phyloP scores from a whole-genome alignment of 257 asterid species.

The Sherardia arvensis region DNA sequence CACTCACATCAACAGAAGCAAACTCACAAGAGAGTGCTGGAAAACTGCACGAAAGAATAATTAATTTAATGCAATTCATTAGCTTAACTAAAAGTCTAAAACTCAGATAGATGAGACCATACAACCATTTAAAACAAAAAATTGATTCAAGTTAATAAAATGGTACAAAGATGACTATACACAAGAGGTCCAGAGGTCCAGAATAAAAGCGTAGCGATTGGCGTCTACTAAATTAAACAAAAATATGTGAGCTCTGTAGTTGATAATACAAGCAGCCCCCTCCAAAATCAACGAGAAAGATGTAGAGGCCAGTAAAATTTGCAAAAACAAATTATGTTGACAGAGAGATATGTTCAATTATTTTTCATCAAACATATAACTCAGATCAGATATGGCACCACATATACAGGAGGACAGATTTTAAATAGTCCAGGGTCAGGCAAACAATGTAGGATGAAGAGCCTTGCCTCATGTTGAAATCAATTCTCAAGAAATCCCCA shows the following conservation, averaged over 20 bases:
- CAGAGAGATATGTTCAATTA: neutral
- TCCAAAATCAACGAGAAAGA: neutral
- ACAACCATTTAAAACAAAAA: neutral
- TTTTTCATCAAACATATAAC: neutral
- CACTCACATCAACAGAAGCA: constrained; percentile 95
- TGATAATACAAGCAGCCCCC: neutral
- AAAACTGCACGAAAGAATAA: constrained; percentile 39
- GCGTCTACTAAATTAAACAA: neutral
- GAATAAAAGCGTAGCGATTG: neutral
- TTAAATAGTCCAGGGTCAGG: neutral
- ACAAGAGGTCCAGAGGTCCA: neutral
- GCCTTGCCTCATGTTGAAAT: constrained; percentile 77
- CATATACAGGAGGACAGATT: no score
- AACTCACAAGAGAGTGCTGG: constrained; percentile 97
- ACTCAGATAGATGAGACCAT: neutral
- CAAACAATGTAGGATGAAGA: constrained; percentile 1
- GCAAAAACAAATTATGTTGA: neutral
- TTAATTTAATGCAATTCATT: constrained; percentile 9
- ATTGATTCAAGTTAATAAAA: neutral
- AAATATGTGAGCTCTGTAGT: neutral
- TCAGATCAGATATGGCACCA: neutral
- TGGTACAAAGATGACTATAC: neutral
- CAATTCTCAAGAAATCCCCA: constrained; percentile 75
- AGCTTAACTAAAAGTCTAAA: constrained; percentile 3
- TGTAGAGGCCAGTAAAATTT: neutral